Base-by-base conservation (phyloP, 768 basidiomycete species). In the Boletus eberwhitei region DNA sequence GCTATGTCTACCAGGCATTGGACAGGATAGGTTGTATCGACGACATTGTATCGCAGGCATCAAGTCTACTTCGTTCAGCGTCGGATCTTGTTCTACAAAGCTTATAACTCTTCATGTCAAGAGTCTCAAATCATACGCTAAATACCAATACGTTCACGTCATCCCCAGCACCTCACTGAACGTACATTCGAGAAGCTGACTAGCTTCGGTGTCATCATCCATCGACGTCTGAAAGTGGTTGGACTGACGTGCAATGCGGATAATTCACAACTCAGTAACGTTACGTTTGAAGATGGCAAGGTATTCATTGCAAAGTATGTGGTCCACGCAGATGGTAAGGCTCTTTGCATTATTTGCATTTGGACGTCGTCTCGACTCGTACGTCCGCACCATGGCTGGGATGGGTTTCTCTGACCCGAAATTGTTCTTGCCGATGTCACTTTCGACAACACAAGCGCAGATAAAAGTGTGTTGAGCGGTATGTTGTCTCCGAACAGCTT, bases 251-350 rank as follows among this genome's bases (percentile, higher is more conserved):
- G 59, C 8, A 73, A 69, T 41, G 50, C 57, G 8, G 55, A 59
- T n/a, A 65, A 74, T 32, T 11, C 50, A 13, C 63, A 62, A 12
- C 24, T 75, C 13, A 71, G 62, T 8, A 71, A 78, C 14, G 79
- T 78, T n/a, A 59, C 64, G n/a, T n/a, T 0, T 57, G 78, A 81
- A 31, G 71, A 74, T 42, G n/a, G n/a, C n/a, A n/a, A n/a, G n/a
- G n/a, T n/a, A n/a, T n/a, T 82, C 36, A 71, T 64, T 4, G 64
- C 80, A 14, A 73, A 71, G 34, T 81, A 79, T 61, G 74, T 82
- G 5, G 59, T 82, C 32, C 81, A 77, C 22, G 79, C 81, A 6
- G 81, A 84, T 59, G 81, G 81, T 81, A 59, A 46, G 72, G 61
- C n/a, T 22, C 29, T n/a, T 50, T 7, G 9, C 46, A 26, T n/a